Evolutionary conservation across 768 basidiomycete species (phyloP).

Genomic region (Epithele typhae): DNA sequence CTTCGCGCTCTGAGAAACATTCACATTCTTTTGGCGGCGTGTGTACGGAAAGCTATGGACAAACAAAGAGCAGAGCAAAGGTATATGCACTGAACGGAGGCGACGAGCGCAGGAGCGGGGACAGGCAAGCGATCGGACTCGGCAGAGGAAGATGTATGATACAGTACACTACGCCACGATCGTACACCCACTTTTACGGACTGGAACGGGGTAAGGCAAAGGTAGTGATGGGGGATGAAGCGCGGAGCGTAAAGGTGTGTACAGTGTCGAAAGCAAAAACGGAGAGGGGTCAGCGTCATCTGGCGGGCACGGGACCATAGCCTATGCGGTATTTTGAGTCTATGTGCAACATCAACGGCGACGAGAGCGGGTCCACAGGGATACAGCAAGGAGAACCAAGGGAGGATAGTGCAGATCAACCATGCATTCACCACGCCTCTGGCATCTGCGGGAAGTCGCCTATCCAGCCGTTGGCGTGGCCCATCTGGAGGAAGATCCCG

Average conservation of each 20-base stretch:
- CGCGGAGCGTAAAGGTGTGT: no score
- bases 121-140: no score
- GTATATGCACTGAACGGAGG: background rate
- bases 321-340: no score
- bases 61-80: background rate
- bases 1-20: no score
- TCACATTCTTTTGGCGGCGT: no score
- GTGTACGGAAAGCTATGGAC: background rate
- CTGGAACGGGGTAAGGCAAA: background rate
- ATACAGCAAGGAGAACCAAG: no score
- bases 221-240: background rate
- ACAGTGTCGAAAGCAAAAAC: background rate
- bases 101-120: no score
- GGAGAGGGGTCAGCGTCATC: background rate
- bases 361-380: no score
- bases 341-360: no score
- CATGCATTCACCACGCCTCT: slow-evolving; percentile 69
- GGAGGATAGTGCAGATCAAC: background rate
- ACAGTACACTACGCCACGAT: background rate
- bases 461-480: slow-evolving; percentile 68
- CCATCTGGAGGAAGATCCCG: slow-evolving; percentile 80
- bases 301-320: background rate
- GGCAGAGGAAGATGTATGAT: no score
- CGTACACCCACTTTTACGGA: slow-evolving; percentile 4
- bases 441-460: slow-evolving; percentile 74